phyloP scores from a whole-genome alignment of 768 basidiomycete species.

The Steccherinum ochraceum region DNA sequence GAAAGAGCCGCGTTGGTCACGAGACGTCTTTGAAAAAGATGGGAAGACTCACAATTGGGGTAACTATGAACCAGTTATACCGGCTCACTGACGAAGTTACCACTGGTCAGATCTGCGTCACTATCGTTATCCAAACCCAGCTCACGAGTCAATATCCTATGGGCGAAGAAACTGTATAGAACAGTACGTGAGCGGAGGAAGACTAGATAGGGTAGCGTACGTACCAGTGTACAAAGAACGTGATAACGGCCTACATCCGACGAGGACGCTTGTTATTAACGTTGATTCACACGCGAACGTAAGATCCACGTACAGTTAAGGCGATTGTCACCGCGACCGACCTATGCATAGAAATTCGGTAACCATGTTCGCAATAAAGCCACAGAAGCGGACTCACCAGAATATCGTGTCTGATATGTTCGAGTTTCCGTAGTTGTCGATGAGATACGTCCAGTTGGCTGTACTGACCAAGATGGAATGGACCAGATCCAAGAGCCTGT shows the following conservation, averaged over 20 bases:
- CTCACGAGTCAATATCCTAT: slow-evolving; percentile 18
- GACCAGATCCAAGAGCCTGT: slow-evolving; percentile 19
- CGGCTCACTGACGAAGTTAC: slow-evolving; percentile 14
- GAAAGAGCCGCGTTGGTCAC: too few species aligned
- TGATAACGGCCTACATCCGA: slow-evolving; percentile 5
- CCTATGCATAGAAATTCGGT: not conserved
- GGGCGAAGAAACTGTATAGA: slow-evolving; percentile 19
- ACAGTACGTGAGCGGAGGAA: not conserved
- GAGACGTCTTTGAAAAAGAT: too few species aligned
- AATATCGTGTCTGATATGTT: slow-evolving; percentile 16
- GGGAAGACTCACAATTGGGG: slow-evolving; percentile 8
- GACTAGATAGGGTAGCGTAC: not conserved
- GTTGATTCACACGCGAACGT: too few species aligned
- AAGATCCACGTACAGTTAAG: slow-evolving; percentile 7
- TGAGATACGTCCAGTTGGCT: slow-evolving; percentile 18
- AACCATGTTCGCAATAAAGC: not conserved
- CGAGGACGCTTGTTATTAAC: too few species aligned
- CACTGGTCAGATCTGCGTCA: too few species aligned
- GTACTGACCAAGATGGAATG: slow-evolving; percentile 17
- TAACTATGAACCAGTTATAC: slow-evolving; percentile 12
- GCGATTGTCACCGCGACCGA: slow-evolving; percentile 9
- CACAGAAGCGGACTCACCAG: slow-evolving; percentile 11
- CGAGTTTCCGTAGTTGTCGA: slow-evolving; percentile 14
- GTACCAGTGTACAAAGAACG: slow-evolving; percentile 6
- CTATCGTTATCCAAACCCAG: too few species aligned